Evolutionary conservation across 768 basidiomycete species (phyloP).

Genomic region (Mycena venus): DNA sequence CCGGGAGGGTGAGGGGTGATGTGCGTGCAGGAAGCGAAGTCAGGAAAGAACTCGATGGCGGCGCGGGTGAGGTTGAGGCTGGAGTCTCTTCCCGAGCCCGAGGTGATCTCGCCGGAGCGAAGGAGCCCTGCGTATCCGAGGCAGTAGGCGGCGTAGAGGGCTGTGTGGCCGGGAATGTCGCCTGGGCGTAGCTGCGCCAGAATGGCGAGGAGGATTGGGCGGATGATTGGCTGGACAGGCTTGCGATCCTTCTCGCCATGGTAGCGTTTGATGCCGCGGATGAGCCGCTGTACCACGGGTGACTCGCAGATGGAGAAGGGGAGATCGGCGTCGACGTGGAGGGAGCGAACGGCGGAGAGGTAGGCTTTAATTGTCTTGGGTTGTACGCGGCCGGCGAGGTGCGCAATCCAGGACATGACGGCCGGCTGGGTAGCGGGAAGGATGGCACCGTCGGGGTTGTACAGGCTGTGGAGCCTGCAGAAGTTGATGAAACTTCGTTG

Average conservation of each 20-base stretch:
- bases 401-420: too few species aligned
- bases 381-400: too few species aligned
- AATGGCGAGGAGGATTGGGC: not conserved
- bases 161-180: too few species aligned
- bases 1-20: not conserved
- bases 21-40: not conserved
- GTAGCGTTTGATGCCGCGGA: conserved; percentile 35
- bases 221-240: not conserved
- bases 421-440: too few species aligned
- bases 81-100: not conserved
- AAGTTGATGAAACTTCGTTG: too few species aligned
- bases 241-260: conserved; percentile 34
- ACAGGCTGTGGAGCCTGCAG: conserved; percentile 32
- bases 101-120: not conserved
- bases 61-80: not conserved
- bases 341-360: too few species aligned
- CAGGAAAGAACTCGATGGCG: not conserved
- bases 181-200: too few species aligned
- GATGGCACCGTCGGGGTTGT: too few species aligned
- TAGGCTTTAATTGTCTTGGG: too few species aligned
- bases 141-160: not conserved
- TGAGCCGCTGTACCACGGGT: conserved; percentile 37
- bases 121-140: not conserved
- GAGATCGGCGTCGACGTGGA: not conserved
- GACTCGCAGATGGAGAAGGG: conserved; percentile 26